A percentile compares a stretch with the other conserved stretches of the same genome.
These are phyloP conservation scores for Tetradesmus obliquus DNA, from an alignment of 139 green algal species.

Conservation along the genomic window DNA sequence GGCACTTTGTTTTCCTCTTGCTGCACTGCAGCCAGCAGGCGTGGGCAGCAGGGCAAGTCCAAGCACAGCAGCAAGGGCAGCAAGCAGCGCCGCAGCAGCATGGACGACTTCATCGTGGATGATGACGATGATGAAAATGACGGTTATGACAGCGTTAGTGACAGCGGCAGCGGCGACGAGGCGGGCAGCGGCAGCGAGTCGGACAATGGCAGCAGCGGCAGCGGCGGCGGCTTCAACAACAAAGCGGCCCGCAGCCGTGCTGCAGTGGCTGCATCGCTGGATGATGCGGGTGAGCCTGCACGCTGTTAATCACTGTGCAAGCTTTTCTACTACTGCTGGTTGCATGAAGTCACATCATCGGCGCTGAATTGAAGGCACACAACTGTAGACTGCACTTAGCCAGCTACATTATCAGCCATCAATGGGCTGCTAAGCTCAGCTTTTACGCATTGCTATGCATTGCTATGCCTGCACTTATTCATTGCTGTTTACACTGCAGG, in stretches of 20 bases:
- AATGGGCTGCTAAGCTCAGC: too few species aligned
- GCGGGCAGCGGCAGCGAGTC: neutral
- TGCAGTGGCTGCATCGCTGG: conserved; percentile 3
- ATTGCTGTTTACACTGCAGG: neutral
- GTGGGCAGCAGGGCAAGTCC: neutral
- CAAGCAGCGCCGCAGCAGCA: conserved; percentile 7
- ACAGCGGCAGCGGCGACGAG: conserved; percentile 19
- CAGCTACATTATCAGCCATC: too few species aligned
- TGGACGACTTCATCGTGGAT: conserved; percentile 65
- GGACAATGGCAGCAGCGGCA: neutral
- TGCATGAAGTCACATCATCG: too few species aligned
- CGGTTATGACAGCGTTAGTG: conserved; percentile 33
- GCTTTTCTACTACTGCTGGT: too few species aligned
- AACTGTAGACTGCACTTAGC: too few species aligned
- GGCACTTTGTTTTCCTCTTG: neutral
- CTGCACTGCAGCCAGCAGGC: conserved; percentile 26
- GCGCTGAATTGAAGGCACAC: too few species aligned
- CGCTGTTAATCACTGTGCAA: too few species aligned
- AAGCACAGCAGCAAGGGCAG: neutral
- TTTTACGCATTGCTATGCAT: neutral
- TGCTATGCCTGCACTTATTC: neutral
- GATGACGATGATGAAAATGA: conserved; percentile 55
- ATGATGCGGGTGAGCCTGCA: neutral
- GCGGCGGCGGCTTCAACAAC: neutral
- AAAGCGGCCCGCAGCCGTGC: conserved; percentile 1